Base-by-base conservation (phyloP, 345 rosid genomes). In the Reutealis trisperma region DNA sequence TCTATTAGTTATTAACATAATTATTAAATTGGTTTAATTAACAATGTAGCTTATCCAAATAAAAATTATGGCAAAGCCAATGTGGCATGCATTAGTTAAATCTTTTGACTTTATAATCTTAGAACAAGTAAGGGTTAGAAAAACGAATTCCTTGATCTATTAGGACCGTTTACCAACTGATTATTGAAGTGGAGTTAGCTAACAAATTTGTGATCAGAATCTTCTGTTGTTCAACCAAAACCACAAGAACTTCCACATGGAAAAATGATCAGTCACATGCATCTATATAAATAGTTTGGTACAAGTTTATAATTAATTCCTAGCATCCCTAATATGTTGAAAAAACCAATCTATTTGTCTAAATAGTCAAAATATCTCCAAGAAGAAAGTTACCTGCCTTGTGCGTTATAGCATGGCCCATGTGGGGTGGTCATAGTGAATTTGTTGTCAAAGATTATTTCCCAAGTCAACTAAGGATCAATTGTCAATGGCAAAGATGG, bases 241-340 rank as follows among this genome's bases (percentile, higher is more conserved):
- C 5, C 19, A 32, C 44, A 55, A 4, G 8, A 30, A 32, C 51
- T 65, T 41, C 27, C 1, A 12, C 27, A 67, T 52, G 57, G 49
- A 55, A 21, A 8, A 32, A 8, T 37, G 45, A 71, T 14, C n/a
- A 27, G 30, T 27, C 30, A 3, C 49, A 66, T 41, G 8, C 14
- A 2, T 34, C 37, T 34, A 34, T 37, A 4, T 37, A 37, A 37
- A 37, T 54, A 5, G 59, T 54, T 54, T 16, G 7, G 59, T 54
- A 18, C 55, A 54, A 0, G n/a, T 54, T 4, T 34, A 19, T 8
- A 65, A 18, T 13, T 63, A 63, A 13, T 64, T 64, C 47, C 68
- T 64, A 64, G 34, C 34, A 69, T 69, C 34, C 59, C 73, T 67
- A 67, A 67, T 22, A 55, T 51, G 16, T 69, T 69, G 73, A 69